Evolutionary conservation across 2,329 filamentous ascomycete species (phyloP).

Genomic region (Aspergillus pseudoviridinutans): DNA sequence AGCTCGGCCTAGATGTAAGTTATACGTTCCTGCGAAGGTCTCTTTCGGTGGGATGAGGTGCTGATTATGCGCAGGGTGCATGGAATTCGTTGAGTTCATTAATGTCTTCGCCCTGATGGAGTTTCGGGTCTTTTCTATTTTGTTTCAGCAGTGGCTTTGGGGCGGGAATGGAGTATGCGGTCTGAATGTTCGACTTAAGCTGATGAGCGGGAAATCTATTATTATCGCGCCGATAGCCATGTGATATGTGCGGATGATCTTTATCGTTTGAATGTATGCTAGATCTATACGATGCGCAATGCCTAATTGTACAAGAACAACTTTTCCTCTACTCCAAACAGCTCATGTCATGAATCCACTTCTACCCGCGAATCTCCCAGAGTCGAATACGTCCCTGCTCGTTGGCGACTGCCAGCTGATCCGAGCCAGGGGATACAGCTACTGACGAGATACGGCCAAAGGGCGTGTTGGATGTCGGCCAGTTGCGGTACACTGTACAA

Average conservation of each 20-base stretch:
- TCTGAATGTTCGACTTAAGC: neutral
- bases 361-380: constrained; percentile 77
- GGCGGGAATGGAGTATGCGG: neutral
- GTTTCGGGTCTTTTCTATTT: neutral
- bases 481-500: constrained; percentile 93
- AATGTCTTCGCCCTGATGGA: neutral
- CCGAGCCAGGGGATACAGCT: constrained; percentile 62
- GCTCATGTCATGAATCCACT: neutral
- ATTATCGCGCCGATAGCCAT: neutral
- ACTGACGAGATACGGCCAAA: constrained; percentile 76
- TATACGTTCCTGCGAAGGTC: neutral
- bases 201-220: neutral
- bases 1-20: neutral
- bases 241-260: neutral
- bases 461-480: constrained; percentile 88
- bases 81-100: neutral
- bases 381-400: constrained; percentile 82
- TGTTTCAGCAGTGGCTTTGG: neutral
- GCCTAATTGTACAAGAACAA: neutral
- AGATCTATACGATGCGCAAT: neutral
- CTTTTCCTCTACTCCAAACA: neutral
- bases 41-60: neutral
- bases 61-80: neutral
- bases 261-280: neutral
- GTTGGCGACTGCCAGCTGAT: constrained; percentile 79